Conservation (phyloP, 768 basidiomycete genomes). For the Rhodotorula graminis region DNA sequence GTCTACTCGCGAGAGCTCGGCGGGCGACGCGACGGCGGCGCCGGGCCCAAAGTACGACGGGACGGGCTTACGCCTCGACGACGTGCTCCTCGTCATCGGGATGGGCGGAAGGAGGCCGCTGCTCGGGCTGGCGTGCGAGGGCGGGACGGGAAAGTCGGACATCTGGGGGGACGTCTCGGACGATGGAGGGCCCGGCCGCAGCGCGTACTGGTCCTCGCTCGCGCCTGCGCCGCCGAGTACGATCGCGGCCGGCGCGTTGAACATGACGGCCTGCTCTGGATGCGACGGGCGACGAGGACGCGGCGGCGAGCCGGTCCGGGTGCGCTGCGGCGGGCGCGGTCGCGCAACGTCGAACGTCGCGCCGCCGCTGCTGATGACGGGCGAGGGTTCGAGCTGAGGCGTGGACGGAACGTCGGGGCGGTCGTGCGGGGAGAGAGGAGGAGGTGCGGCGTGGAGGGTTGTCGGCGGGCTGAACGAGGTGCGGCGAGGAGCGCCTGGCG, state of each 20-base stretch:
- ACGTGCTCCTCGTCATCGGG: neutral
- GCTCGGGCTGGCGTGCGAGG: neutral
- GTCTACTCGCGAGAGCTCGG: neutral
- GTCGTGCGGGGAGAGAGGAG: slow-evolving; percentile 1
- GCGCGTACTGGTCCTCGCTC: neutral
- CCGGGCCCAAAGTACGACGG: slow-evolving; percentile 4
- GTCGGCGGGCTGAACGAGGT: neutral
- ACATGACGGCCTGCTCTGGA: neutral
- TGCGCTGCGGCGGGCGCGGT: neutral
- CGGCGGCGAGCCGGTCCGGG: neutral
- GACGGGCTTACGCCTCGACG: slow-evolving; percentile 5
- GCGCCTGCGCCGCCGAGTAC: no score
- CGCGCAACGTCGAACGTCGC: neutral
- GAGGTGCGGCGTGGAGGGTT: neutral
- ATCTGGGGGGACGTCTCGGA: neutral
- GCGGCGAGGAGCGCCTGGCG: neutral
- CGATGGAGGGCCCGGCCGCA: no score
- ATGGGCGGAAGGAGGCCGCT: neutral
- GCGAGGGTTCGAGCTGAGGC: slow-evolving; percentile 2
- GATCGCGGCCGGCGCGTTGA: neutral
- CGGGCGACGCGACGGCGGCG: neutral
- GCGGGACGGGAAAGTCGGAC: no score
- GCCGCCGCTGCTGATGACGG: neutral
- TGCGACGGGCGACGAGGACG: neutral
- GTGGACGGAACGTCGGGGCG: neutral